phyloP scores from a whole-genome alignment of 306 rosid genomes.

The Abrus pulchellus region DNA sequence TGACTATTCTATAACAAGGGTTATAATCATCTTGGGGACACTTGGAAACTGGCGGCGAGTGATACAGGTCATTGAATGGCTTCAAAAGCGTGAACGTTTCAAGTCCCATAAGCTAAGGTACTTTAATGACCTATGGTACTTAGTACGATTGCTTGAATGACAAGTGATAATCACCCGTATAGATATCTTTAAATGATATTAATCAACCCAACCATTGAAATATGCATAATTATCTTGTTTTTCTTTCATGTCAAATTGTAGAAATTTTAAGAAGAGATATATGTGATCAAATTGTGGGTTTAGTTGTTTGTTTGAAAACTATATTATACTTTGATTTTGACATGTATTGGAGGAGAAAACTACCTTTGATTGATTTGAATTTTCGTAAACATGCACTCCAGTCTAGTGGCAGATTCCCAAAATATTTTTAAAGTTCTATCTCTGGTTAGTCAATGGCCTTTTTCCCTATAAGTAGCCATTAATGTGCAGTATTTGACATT shows the following conservation, averaged over 20 bases:
- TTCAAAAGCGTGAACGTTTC: slow-evolving; percentile 89
- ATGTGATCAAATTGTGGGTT: slow-evolving; percentile 4
- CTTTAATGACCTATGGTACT: slow-evolving; percentile 18
- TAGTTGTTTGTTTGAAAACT: slow-evolving; percentile 15
- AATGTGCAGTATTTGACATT: slow-evolving; percentile 37
- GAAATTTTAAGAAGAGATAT: neutral
- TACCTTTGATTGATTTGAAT: slow-evolving; percentile 18
- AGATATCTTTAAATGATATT: slow-evolving; percentile 35
- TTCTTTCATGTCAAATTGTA: slow-evolving; percentile 14
- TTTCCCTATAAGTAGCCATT: slow-evolving; percentile 31
- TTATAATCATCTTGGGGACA: slow-evolving; percentile 85
- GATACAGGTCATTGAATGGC: slow-evolving; percentile 94
- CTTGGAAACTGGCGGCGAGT: slow-evolving; percentile 93
- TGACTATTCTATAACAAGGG: slow-evolving; percentile 83
- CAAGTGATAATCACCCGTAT: slow-evolving; percentile 4
- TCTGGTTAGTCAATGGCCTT: slow-evolving; percentile 29
- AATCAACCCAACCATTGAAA: slow-evolving; percentile 8
- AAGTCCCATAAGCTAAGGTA: slow-evolving; percentile 83
- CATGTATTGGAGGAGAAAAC: slow-evolving; percentile 27
- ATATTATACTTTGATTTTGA: slow-evolving; percentile 26
- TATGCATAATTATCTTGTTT: slow-evolving; percentile 14
- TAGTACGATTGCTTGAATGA: slow-evolving; percentile 5
- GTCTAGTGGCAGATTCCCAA: slow-evolving; percentile 31
- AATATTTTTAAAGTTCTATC: slow-evolving; percentile 30
- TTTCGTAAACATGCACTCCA: slow-evolving; percentile 7